A percentile compares a stretch with the other conserved stretches of the same genome.
These are phyloP conservation scores for Tetragonia tetragonoides DNA, from an alignment of 148 eudicot species.

Conservation along the genomic window DNA sequence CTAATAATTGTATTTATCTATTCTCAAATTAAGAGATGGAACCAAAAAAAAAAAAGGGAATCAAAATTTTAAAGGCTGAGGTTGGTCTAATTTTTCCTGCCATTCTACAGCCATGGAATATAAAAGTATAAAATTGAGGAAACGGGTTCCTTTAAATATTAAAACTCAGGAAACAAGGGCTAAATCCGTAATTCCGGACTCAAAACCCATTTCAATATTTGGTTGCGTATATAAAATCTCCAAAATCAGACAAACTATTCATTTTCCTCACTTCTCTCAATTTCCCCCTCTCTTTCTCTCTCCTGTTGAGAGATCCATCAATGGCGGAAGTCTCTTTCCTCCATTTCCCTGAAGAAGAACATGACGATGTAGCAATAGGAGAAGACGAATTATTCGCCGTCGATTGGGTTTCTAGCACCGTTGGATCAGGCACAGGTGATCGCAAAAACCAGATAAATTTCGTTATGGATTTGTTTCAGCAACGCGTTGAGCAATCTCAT, in stretches of 20 bases:
- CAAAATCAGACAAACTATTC: background rate
- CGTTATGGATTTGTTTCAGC: conserved; percentile 49
- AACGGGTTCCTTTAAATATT: background rate
- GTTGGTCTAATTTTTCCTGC: background rate
- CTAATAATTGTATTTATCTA: too few species aligned
- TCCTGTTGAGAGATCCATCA: conserved; percentile 15
- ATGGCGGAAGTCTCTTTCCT: conserved; percentile 50
- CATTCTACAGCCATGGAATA: conserved; percentile 1
- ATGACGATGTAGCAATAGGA: conserved; percentile 17
- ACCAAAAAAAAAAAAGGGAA: too few species aligned
- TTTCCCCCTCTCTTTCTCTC: background rate
- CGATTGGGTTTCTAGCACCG: background rate
- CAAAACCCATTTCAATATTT: background rate
- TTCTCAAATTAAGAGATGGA: too few species aligned
- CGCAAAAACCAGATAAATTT: conserved; percentile 61
- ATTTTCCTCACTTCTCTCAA: background rate
- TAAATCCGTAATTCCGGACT: background rate
- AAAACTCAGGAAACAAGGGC: background rate
- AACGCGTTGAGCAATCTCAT: conserved; percentile 53
- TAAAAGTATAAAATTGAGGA: background rate
- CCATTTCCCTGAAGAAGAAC: conserved; percentile 39
- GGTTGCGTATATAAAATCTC: background rate
- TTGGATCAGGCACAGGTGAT: background rate
- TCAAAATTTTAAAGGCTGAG: background rate
- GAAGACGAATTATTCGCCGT: background rate